These are phyloP conservation scores for Asterionellopsis glacialis DNA, from an alignment of 108 stramenopile genomes.

Conservation along the genomic window DNA sequence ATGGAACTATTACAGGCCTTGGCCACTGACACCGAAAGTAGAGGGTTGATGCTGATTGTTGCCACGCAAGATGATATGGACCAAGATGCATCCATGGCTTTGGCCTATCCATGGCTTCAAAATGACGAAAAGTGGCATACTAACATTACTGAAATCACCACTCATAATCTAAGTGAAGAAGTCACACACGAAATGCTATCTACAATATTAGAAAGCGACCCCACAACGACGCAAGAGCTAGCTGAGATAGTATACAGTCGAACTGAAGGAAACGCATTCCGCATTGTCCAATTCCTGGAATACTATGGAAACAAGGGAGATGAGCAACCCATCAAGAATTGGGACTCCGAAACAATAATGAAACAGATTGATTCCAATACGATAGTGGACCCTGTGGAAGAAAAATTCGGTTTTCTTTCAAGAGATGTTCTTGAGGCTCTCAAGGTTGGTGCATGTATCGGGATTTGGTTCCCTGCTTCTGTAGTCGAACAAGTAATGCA, in stretches of 20 bases:
- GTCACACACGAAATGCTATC: not conserved
- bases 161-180: not conserved
- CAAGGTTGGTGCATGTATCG: not conserved
- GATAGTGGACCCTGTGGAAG: not conserved
- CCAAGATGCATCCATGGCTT: too few relatives aligned
- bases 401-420: not conserved
- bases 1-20: conserved; percentile 13
- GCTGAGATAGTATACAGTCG: not conserved
- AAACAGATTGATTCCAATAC: not conserved
- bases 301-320: not conserved
- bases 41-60: not conserved
- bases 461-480: not conserved
- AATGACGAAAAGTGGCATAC: not conserved
- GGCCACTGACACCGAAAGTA: conserved; percentile 10
- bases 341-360: not conserved
- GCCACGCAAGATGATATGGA: not conserved
- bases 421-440: not conserved
- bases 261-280: not conserved
- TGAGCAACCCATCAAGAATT: not conserved
- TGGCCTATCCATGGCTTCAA: not conserved
- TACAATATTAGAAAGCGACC: not conserved
- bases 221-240: not conserved
- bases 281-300: not conserved
- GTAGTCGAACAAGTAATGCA: not conserved
- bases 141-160: not conserved